Evolutionary conservation across 75 land plant genomes (phyloP).

Genomic region (Gnetum montanum): DNA sequence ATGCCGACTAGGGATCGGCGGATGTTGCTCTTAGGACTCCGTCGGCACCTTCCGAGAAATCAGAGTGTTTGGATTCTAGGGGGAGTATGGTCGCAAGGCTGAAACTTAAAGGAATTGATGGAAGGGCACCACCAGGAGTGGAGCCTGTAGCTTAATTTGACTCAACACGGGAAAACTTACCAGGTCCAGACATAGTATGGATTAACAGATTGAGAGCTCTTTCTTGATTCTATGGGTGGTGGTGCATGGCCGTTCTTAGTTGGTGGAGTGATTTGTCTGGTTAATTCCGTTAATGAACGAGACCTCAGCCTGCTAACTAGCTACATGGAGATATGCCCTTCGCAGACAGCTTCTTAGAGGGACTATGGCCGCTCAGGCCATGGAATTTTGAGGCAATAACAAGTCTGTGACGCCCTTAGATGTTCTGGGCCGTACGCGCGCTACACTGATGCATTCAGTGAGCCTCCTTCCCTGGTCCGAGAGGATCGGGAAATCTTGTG

Average conservation of each 20-base stretch:
- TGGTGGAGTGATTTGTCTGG: constrained; percentile 90
- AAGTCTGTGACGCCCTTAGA: too few relatives aligned
- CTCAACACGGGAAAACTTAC: not conserved
- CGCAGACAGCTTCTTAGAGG: too few relatives aligned
- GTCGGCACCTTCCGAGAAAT: not conserved
- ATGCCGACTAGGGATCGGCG: not conserved
- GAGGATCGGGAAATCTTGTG: too few relatives aligned
- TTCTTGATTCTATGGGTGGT: constrained; percentile 1
- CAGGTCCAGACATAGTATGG: not conserved
- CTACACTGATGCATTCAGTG: too few relatives aligned
- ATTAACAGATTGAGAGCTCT: not conserved
- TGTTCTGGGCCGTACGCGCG: too few relatives aligned
- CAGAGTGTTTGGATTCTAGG: not conserved
- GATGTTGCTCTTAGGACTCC: not conserved
- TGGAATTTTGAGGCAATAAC: too few relatives aligned
- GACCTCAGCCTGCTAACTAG: constrained; percentile 93
- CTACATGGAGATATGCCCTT: constrained; percentile 24
- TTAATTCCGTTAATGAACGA: constrained; percentile 91
- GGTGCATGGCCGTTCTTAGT: constrained; percentile 24
- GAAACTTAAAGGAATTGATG: not conserved
- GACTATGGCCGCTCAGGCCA: too few relatives aligned
- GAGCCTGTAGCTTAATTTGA: not conserved
- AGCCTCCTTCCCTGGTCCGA: too few relatives aligned
- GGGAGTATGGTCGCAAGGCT: not conserved
- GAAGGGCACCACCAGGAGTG: not conserved